Evolutionary conservation across 768 basidiomycete genomes (phyloP).

Genomic region (Hericium erinaceus): DNA sequence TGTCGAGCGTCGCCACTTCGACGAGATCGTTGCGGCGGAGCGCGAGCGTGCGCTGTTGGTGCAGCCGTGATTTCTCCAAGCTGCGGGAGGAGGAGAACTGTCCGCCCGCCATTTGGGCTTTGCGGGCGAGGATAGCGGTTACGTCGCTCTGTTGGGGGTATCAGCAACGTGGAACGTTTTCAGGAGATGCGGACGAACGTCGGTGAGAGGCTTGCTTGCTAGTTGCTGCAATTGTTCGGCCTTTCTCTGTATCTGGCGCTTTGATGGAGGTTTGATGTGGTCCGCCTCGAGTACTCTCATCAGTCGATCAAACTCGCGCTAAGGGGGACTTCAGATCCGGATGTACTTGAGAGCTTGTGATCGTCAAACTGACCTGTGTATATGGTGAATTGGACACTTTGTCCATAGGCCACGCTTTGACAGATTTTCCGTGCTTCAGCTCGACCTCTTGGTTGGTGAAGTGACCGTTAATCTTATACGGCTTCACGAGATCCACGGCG

Average conservation of each 20-base stretch:
- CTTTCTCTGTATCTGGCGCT: slow-evolving; percentile 59
- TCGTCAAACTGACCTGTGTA: slow-evolving; percentile 38
- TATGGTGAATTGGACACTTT: slow-evolving; percentile 75
- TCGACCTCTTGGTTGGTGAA: slow-evolving; percentile 56
- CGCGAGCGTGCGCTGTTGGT: slow-evolving; percentile 67
- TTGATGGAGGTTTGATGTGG: slow-evolving; percentile 57
- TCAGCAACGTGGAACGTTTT: not conserved
- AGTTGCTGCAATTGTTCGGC: slow-evolving; percentile 50
- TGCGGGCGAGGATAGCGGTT: slow-evolving; percentile 65
- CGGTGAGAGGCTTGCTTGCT: slow-evolving; percentile 58
- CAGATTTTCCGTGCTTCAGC: slow-evolving; percentile 67
- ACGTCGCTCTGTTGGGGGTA: slow-evolving; percentile 61
- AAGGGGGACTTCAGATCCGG: not conserved
- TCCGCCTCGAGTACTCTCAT: slow-evolving; percentile 34
- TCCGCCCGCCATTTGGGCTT: slow-evolving; percentile 29
- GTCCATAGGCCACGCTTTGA: slow-evolving; percentile 64
- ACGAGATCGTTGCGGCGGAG: slow-evolving; percentile 58
- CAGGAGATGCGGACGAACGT: slow-evolving; percentile 39
- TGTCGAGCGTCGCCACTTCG: slow-evolving; percentile 55
- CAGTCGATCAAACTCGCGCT: slow-evolving; percentile 73
- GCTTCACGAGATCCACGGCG: slow-evolving; percentile 42
- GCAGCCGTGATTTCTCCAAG: slow-evolving; percentile 58
- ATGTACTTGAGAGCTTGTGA: not conserved
- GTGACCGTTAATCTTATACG: slow-evolving; percentile 64
- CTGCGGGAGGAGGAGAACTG: slow-evolving; percentile 28